These are phyloP conservation scores for Phaseolus lunatus DNA, from an alignment of 306 rosid genomes.

Conservation along the genomic window DNA sequence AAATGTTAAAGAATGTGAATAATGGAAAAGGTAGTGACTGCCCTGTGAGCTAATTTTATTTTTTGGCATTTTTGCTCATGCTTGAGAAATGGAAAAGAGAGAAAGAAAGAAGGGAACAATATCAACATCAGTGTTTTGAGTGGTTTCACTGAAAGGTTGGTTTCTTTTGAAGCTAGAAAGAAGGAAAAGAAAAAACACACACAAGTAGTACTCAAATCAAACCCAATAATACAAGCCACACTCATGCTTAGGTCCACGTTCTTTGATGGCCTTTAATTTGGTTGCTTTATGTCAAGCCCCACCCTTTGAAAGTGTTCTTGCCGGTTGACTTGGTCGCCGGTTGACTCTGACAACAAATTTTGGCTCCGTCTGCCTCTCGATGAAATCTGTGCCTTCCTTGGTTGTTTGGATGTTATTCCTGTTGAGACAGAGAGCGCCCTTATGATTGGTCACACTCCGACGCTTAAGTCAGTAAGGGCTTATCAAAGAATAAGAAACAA, in stretches of 20 bases:
- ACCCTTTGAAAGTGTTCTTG: no score
- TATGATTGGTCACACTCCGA: no score
- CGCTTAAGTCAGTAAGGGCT: no score
- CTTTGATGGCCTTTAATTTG: constrained; percentile 61
- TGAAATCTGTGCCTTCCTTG: no score
- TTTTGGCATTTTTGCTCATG: constrained; percentile 40
- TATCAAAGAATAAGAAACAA: no score
- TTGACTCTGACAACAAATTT: no score
- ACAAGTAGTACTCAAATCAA: constrained; percentile 51
- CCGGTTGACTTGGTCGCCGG: no score
- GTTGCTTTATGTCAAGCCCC: constrained; percentile 55
- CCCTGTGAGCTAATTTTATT: constrained; percentile 31
- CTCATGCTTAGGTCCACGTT: constrained; percentile 85
- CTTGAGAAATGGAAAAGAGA: constrained; percentile 36
- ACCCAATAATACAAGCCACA: constrained; percentile 49
- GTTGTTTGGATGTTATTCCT: no score
- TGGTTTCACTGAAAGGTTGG: constrained; percentile 83
- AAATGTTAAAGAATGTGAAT: constrained; percentile 15
- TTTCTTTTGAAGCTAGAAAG: constrained; percentile 61
- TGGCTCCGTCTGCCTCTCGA: no score
- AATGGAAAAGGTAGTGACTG: not conserved
- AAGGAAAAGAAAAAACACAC: no score
- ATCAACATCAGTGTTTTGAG: constrained; percentile 53
- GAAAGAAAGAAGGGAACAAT: constrained; percentile 14
- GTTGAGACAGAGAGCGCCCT: no score